A percentile compares a stretch with the other conserved stretches of the same genome.
Conservation (phyloP, 2,329 filamentous ascomycete species). For the Monilinia laxa region DNA sequence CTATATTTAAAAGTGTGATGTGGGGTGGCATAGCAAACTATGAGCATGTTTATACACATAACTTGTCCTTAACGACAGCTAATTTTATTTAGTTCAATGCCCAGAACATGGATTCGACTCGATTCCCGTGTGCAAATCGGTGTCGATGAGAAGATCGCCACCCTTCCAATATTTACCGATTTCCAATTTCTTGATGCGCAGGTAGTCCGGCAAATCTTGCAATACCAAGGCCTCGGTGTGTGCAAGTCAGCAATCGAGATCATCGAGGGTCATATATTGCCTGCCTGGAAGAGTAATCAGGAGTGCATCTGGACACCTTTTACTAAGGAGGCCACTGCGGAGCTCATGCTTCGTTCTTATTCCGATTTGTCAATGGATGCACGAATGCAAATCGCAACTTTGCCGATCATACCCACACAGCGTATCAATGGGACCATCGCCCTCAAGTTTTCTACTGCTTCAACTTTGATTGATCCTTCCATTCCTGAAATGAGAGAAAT, state of each 20-base stretch:
- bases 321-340: slow-evolving; percentile 28
- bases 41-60: too few relatives aligned
- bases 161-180: slow-evolving; percentile 26
- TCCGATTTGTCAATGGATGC: slow-evolving; percentile 20
- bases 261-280: slow-evolving; percentile 31
- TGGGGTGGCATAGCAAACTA: too few relatives aligned
- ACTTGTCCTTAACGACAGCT: too few relatives aligned
- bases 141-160: slow-evolving; percentile 23
- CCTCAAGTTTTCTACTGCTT: slow-evolving; percentile 28
- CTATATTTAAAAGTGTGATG: not conserved
- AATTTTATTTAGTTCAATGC: too few relatives aligned
- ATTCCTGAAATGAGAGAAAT: slow-evolving; percentile 23
- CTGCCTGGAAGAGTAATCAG: slow-evolving; percentile 28
- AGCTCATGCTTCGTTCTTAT: slow-evolving; percentile 28
- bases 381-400: slow-evolving; percentile 24
- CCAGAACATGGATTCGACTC: too few relatives aligned
- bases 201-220: slow-evolving; percentile 21
- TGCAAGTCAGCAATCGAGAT: slow-evolving; percentile 23
- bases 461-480: slow-evolving; percentile 32
- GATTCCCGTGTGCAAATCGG: slow-evolving; percentile 20
- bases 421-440: slow-evolving; percentile 24
- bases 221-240: slow-evolving; percentile 21
- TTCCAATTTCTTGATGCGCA: slow-evolving; percentile 29
- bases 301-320: slow-evolving; percentile 18
- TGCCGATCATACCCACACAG: slow-evolving; percentile 31